Percentiles rank a stretch among this genome's conserved stretches.
phyloP scores from a whole-genome alignment of 2,329 filamentous ascomycete genomes.

The Raffaelea albimanens region DNA sequence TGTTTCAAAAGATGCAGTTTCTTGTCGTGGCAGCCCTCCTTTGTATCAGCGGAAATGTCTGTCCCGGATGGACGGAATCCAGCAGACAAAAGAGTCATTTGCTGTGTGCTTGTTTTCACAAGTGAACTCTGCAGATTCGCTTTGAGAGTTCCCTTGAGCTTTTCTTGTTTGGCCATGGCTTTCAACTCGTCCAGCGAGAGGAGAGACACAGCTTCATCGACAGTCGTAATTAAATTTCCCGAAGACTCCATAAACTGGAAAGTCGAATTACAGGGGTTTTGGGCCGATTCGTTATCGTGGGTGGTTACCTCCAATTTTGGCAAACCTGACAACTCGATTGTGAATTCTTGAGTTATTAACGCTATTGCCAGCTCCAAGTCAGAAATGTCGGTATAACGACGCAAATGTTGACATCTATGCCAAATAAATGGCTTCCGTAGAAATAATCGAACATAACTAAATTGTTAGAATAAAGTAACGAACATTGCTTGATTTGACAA shows the following conservation, averaged over 20 bases:
- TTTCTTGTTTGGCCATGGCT: constrained; percentile 71
- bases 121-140: constrained; percentile 67
- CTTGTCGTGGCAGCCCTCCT: neutral
- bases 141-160: constrained; percentile 82
- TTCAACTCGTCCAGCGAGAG: constrained; percentile 86
- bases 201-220: constrained; percentile 77
- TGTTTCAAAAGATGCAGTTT: neutral
- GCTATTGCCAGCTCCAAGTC: constrained; percentile 60
- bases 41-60: neutral
- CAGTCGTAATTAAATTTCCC: constrained; percentile 58
- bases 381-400: constrained; percentile 75
- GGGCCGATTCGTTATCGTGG: too few relatives aligned
- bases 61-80: neutral
- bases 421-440: constrained; percentile 84
- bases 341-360: constrained; percentile 49
- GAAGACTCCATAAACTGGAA: constrained; percentile 80
- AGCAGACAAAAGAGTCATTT: constrained; percentile 62
- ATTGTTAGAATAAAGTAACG: too few relatives aligned
- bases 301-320: too few relatives aligned
- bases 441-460: constrained; percentile 83
- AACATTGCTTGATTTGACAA: too few relatives aligned
- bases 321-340: too few relatives aligned
- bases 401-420: constrained; percentile 72
- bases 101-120: constrained; percentile 61
- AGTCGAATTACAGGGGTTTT: neutral